These are phyloP conservation scores for Cylindrodendrum hubeiense DNA, from an alignment of 2,329 filamentous ascomycete species.

Conservation along the genomic window DNA sequence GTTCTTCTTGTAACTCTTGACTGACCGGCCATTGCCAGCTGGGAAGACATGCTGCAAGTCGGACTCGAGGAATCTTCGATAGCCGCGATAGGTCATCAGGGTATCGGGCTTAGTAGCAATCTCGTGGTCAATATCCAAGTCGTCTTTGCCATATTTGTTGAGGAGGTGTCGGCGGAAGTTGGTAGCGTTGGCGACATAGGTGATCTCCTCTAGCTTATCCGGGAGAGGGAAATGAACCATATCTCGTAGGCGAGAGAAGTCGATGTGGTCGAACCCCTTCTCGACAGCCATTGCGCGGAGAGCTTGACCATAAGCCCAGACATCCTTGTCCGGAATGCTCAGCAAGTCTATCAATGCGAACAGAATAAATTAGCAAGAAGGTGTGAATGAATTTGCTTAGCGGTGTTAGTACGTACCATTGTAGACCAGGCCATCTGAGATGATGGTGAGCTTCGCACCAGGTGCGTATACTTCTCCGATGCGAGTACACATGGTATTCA, in stretches of 20 bases:
- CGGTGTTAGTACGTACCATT: constrained; percentile 55
- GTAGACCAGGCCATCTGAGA: constrained; percentile 66
- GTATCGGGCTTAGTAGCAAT: constrained; percentile 45
- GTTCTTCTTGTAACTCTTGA: constrained; percentile 42
- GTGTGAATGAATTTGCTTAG: neutral
- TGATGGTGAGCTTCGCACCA: constrained; percentile 53
- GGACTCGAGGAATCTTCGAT: constrained; percentile 45
- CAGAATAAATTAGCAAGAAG: neutral
- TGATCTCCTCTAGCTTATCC: constrained; percentile 56
- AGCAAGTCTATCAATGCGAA: constrained; percentile 43
- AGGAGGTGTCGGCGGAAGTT: constrained; percentile 46
- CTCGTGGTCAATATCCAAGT: constrained; percentile 45
- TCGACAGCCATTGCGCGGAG: constrained; percentile 53
- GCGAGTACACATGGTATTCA: constrained; percentile 45
- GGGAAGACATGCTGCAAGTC: constrained; percentile 47
- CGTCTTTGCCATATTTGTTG: constrained; percentile 38
- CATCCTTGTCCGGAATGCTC: constrained; percentile 54
- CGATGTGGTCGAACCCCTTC: constrained; percentile 55
- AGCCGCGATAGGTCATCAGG: constrained; percentile 47
- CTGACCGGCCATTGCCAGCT: constrained; percentile 30
- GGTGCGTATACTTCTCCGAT: constrained; percentile 45
- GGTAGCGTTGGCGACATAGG: constrained; percentile 48
- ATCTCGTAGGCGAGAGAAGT: constrained; percentile 60
- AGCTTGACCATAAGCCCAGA: constrained; percentile 57
- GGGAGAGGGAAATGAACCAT: constrained; percentile 56